phyloP scores from a whole-genome alignment of 2,329 filamentous ascomycete genomes.

The Venturiaceae sp. region DNA sequence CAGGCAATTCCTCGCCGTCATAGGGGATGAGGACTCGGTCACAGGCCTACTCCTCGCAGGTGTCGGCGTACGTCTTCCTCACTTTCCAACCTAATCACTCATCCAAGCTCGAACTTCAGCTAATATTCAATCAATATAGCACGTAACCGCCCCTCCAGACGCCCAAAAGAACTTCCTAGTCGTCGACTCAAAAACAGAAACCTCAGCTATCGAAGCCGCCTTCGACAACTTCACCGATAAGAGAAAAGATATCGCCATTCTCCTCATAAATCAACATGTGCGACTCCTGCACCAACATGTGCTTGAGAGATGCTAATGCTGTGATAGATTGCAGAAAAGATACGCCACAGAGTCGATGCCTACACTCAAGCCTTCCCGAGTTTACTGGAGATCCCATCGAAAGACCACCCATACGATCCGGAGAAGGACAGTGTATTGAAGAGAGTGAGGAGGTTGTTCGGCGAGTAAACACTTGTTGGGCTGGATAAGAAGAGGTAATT shows the following conservation, averaged over 20 bases:
- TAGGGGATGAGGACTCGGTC: slow-evolving; percentile 96
- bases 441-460: slow-evolving; percentile 66
- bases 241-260: slow-evolving; percentile 91
- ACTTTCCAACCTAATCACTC: not conserved
- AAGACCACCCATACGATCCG: slow-evolving; percentile 97
- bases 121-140: slow-evolving; percentile 40
- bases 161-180: slow-evolving; percentile 97
- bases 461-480: slow-evolving; percentile 32
- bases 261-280: slow-evolving; percentile 97
- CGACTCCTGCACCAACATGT: slow-evolving; percentile 15
- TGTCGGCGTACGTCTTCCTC: slow-evolving; percentile 65
- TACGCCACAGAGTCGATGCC: slow-evolving; percentile 80
- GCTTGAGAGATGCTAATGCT: slow-evolving; percentile 5
- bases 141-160: slow-evolving; percentile 81
- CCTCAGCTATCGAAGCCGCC: slow-evolving; percentile 72
- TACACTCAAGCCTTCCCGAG: slow-evolving; percentile 96
- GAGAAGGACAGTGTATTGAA: slow-evolving; percentile 97
- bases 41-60: slow-evolving; percentile 92
- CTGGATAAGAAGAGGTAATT: not conserved
- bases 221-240: slow-evolving; percentile 84
- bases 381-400: slow-evolving; percentile 92
- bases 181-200: slow-evolving; percentile 90
- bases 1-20: slow-evolving; percentile 92
- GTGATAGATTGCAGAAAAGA: slow-evolving; percentile 77
- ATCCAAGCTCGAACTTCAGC: not conserved